phyloP scores from a whole-genome alignment of 225 moss, liverwort and hornwort species.

The Pleurozium schreberi region DNA sequence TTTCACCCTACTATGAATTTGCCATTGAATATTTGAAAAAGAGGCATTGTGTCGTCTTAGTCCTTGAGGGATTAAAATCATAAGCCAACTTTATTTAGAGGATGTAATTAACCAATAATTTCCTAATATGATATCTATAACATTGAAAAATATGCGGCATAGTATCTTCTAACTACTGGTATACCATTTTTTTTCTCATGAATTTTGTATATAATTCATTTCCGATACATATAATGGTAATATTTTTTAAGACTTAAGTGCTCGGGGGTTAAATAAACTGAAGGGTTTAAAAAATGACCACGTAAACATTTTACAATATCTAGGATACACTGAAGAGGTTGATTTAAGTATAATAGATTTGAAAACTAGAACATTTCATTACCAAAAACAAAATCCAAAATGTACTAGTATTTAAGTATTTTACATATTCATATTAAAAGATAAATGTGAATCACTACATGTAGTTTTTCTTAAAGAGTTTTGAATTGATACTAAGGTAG shows the following conservation, averaged over 20 bases:
- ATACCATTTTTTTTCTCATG: background rate
- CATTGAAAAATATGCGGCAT: background rate
- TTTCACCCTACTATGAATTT: too few species aligned
- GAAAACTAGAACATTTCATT: background rate
- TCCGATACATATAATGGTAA: background rate
- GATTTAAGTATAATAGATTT: background rate
- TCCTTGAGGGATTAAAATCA: background rate
- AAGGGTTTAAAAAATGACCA: background rate
- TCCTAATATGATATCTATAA: background rate
- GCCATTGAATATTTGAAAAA: too few species aligned
- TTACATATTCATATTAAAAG: background rate
- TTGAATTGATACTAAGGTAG: too few species aligned
- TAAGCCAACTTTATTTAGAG: background rate
- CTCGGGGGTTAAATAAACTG: background rate
- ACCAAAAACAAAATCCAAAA: background rate
- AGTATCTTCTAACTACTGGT: background rate
- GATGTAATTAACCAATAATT: background rate
- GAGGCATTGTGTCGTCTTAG: too few species aligned
- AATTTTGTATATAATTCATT: background rate
- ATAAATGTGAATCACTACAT: too few species aligned
- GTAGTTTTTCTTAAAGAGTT: too few species aligned
- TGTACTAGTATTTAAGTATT: background rate
- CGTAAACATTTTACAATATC: background rate
- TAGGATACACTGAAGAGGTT: background rate
- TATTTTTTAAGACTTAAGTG: background rate